Evolutionary conservation across 148 eudicot genomes (phyloP).

Genomic region (Rhododendron vialii): DNA sequence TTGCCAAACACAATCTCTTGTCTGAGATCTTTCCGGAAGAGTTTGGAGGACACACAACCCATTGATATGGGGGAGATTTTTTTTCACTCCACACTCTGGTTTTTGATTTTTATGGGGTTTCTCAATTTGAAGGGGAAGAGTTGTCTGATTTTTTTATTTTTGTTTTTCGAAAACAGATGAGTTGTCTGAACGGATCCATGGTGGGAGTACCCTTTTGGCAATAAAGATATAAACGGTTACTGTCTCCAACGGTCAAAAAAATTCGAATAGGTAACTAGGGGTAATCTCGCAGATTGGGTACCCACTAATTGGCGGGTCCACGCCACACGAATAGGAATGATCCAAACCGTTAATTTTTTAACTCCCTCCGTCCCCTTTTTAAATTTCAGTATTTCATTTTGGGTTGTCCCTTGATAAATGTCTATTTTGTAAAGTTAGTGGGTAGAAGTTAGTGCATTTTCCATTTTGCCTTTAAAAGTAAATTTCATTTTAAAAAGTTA

Average conservation of each 20-base stretch:
- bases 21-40: constrained; percentile 35
- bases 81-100: neutral
- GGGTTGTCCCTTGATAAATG: too few relatives aligned
- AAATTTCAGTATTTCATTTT: too few relatives aligned
- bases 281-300: too few relatives aligned
- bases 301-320: too few relatives aligned
- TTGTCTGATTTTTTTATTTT: neutral
- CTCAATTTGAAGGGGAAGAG: neutral
- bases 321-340: too few relatives aligned
- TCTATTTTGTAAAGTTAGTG: too few relatives aligned
- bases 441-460: too few relatives aligned
- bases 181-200: neutral
- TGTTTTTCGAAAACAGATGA: neutral
- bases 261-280: constrained; percentile 26
- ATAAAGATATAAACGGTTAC: neutral
- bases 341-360: too few relatives aligned
- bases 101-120: neutral
- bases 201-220: neutral
- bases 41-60: constrained; percentile 90
- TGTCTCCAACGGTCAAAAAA: constrained; percentile 59
- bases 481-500: too few relatives aligned
- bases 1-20: constrained; percentile 24
- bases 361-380: too few relatives aligned
- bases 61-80: constrained; percentile 23
- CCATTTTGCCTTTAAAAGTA: too few relatives aligned